phyloP scores from a whole-genome alignment of 2,329 filamentous ascomycete species.

The Cyphellophora attinorum region DNA sequence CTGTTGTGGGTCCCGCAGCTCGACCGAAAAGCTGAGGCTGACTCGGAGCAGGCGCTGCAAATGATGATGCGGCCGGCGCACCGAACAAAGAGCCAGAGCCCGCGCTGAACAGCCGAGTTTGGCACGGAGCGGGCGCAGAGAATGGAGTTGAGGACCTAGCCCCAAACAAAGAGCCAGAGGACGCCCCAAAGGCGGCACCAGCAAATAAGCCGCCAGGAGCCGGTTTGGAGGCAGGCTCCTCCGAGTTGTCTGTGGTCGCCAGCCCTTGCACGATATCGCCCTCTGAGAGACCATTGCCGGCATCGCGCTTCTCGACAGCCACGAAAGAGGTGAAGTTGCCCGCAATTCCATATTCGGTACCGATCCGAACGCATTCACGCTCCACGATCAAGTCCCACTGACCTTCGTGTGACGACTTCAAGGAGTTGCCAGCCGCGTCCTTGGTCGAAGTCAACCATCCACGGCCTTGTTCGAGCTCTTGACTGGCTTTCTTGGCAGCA shows the following conservation, averaged over 20 bases:
- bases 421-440: constrained; percentile 30
- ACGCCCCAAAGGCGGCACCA: too few relatives aligned
- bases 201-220: not conserved
- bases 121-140: too few relatives aligned
- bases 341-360: constrained; percentile 56
- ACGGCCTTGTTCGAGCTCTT: constrained; percentile 60
- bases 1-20: too few relatives aligned
- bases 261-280: not conserved
- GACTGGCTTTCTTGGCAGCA: constrained; percentile 56
- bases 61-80: too few relatives aligned
- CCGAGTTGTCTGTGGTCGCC: not conserved
- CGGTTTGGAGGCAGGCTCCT: not conserved
- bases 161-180: too few relatives aligned
- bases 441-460: constrained; percentile 54
- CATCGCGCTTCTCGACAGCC: constrained; percentile 51
- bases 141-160: too few relatives aligned
- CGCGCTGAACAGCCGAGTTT: too few relatives aligned
- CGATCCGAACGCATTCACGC: constrained; percentile 56
- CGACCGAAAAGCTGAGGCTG: too few relatives aligned
- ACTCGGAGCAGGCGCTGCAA: too few relatives aligned
- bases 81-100: too few relatives aligned
- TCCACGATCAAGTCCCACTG: constrained; percentile 53
- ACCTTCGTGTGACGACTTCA: constrained; percentile 39
- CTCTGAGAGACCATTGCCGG: too few relatives aligned
- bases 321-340: constrained; percentile 67